Conservation (phyloP, 2,329 filamentous ascomycete species). For the Aspergillus sp. region DNA sequence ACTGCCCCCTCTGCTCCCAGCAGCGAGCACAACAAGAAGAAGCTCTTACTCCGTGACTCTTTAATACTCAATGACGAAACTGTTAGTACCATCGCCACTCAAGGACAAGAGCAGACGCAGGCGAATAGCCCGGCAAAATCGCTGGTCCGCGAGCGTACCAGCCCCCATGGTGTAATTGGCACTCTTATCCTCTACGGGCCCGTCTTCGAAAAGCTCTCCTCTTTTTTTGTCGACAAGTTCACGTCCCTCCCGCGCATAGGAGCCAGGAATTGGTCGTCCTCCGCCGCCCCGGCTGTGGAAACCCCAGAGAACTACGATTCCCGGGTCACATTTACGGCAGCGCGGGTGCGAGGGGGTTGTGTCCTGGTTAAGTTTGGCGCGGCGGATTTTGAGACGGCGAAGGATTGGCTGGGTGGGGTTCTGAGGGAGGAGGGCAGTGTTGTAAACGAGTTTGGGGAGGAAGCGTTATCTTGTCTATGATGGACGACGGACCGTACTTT, state of each 20-base stretch:
- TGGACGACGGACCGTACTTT: neutral
- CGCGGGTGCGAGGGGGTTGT: conserved; percentile 71
- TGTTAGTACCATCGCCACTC: conserved; percentile 20
- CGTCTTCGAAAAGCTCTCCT: conserved; percentile 63
- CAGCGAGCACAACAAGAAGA: conserved; percentile 35
- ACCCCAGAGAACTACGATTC: conserved; percentile 39
- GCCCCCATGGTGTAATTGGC: conserved; percentile 73
- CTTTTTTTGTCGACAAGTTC: conserved; percentile 80
- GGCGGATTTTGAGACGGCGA: conserved; percentile 74
- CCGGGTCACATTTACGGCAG: conserved; percentile 77
- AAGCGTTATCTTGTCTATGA: conserved; percentile 72
- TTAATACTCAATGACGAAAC: conserved; percentile 67
- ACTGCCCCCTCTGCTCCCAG: conserved; percentile 6
- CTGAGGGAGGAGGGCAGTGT: conserved; percentile 73
- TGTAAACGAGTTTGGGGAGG: conserved; percentile 70
- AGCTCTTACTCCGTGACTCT: conserved; percentile 81
- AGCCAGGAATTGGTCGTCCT: conserved; percentile 66
- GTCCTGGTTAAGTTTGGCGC: conserved; percentile 91
- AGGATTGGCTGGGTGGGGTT: conserved; percentile 76
- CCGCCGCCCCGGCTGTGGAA: conserved; percentile 28
- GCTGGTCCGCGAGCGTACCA: conserved; percentile 60
- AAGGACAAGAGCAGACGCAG: conserved; percentile 20
- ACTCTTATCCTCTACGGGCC: conserved; percentile 80
- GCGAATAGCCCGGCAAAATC: conserved; percentile 13
- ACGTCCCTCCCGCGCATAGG: conserved; percentile 76